phyloP scores from a whole-genome alignment of 2,329 filamentous ascomycete species.

The Xylariales sp. region DNA sequence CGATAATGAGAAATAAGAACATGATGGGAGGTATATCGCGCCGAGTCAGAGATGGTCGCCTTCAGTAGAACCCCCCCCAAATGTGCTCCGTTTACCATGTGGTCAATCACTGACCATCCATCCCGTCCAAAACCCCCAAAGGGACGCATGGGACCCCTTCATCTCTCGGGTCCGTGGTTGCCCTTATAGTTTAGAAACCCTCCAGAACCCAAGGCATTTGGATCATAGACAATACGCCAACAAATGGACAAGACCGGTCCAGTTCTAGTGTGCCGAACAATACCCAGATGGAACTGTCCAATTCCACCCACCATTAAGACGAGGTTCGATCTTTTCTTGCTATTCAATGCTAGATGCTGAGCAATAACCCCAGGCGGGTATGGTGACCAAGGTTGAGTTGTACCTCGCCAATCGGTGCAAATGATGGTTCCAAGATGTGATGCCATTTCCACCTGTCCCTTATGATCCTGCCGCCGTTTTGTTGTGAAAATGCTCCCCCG shows the following conservation, averaged over 20 bases:
- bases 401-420: too few species aligned
- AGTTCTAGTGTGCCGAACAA: too few species aligned
- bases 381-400: too few species aligned
- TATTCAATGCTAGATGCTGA: neutral
- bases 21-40: constrained; percentile 2
- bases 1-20: neutral
- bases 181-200: neutral
- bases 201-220: neutral
- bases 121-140: neutral
- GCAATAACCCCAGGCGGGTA: too few species aligned
- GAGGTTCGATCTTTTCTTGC: neutral
- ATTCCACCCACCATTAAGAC: too few species aligned
- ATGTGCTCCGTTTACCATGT: neutral
- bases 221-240: neutral
- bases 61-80: neutral
- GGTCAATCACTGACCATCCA: neutral
- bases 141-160: neutral
- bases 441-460: too few species aligned
- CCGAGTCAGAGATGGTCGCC: neutral
- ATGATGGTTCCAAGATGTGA: too few species aligned
- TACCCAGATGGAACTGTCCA: too few species aligned
- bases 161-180: constrained; percentile 4
- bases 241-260: neutral
- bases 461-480: too few species aligned
- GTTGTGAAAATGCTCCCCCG: too few species aligned